A percentile compares a stretch with the other conserved stretches of the same genome.
phyloP scores from a whole-genome alignment of 495 filamentous ascomycete genomes.

The Entonaema liquescens region DNA sequence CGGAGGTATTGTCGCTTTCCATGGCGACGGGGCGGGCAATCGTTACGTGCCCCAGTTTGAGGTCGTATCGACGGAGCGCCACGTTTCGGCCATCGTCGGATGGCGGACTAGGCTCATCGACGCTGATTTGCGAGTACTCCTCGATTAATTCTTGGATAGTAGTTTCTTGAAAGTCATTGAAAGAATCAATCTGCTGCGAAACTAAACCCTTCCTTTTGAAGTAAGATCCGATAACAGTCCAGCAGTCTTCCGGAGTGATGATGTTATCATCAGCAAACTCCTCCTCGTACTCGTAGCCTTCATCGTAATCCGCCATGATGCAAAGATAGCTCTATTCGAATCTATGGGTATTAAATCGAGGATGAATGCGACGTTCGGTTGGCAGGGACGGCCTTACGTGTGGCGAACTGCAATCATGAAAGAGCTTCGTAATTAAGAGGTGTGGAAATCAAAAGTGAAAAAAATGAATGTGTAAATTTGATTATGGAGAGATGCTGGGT shows the following conservation, averaged over 20 bases:
- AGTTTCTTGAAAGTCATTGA: constrained; percentile 92
- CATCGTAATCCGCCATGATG: constrained; percentile 45
- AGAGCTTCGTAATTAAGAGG: constrained; percentile 5
- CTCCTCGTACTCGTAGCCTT: constrained; percentile 54
- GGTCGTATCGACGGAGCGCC: constrained; percentile 86
- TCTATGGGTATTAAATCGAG: constrained; percentile 1
- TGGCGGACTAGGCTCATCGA: constrained; percentile 85
- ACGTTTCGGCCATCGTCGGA: constrained; percentile 76
- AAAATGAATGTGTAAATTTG: not conserved
- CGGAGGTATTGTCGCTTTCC: constrained; percentile 88
- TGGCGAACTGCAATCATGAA: constrained; percentile 10
- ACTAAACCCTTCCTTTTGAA: constrained; percentile 96
- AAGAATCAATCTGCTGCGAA: constrained; percentile 97
- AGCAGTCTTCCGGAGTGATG: constrained; percentile 93
- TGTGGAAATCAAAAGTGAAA: not conserved
- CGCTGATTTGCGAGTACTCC: constrained; percentile 84
- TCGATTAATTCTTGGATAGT: constrained; percentile 93
- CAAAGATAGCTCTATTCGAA: not conserved
- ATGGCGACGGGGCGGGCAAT: constrained; percentile 87
- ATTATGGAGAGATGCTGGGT: not conserved
- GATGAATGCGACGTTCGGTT: not conserved
- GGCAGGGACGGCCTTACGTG: not conserved
- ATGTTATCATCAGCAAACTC: constrained; percentile 68
- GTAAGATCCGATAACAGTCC: constrained; percentile 95
- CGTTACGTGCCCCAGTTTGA: constrained; percentile 86